phyloP scores from a whole-genome alignment of 345 rosid species.

The Eucalyptus erythrocorys region DNA sequence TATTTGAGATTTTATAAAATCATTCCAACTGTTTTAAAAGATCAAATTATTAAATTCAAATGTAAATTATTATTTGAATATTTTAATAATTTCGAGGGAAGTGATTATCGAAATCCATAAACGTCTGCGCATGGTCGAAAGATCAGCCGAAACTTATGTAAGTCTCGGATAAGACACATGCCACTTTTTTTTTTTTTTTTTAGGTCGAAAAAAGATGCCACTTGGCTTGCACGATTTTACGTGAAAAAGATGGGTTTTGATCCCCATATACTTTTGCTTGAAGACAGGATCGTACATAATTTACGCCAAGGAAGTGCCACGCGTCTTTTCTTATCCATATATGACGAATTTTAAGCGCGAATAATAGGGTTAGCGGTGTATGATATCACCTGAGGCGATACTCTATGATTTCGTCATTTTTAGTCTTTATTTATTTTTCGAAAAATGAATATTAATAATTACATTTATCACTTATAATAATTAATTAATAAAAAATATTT shows the following conservation, averaged over 20 bases:
- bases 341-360: not conserved
- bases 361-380: not conserved
- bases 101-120: not conserved
- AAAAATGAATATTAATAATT: no score
- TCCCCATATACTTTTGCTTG: not conserved
- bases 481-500: no score
- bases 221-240: not conserved
- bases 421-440: not conserved
- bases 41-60: no score
- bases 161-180: not conserved
- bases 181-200: no score
- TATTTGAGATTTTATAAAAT: fast-evolving
- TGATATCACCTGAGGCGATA: not conserved
- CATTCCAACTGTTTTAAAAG: fast-evolving
- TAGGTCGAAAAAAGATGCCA: no score
- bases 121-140: not conserved
- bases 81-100: not conserved
- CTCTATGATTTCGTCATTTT: not conserved
- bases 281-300: not conserved
- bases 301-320: not conserved
- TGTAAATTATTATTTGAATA: no score
- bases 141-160: not conserved
- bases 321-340: not conserved
- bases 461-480: no score
- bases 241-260: not conserved